phyloP scores from a whole-genome alignment of 441 rosid genomes.

The Erodium moschatum region DNA sequence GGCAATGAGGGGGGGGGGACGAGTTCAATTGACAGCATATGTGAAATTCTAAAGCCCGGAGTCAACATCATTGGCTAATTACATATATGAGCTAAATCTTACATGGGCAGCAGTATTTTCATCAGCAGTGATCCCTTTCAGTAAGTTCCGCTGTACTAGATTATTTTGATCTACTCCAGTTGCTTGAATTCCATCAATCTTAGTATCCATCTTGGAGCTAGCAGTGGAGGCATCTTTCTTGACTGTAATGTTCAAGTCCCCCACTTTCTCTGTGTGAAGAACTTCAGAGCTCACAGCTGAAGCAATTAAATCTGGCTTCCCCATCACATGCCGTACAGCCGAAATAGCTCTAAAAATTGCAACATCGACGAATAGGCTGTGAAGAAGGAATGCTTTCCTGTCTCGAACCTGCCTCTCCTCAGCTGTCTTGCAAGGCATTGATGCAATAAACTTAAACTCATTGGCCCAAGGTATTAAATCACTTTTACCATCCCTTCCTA shows the following conservation, averaged over 20 bases:
- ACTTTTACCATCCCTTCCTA: slow-evolving; percentile 46
- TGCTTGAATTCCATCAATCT: slow-evolving; percentile 56
- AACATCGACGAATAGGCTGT: slow-evolving; percentile 60
- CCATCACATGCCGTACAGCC: slow-evolving; percentile 38
- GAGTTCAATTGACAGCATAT: slow-evolving; percentile 7
- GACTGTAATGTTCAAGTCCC: slow-evolving; percentile 51
- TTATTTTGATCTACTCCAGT: slow-evolving; percentile 48
- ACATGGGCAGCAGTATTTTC: slow-evolving; percentile 78
- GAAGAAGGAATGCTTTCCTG: slow-evolving; percentile 64
- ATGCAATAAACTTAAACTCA: slow-evolving; percentile 64
- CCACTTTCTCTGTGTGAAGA: slow-evolving; percentile 42
- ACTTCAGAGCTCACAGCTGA: slow-evolving; percentile 28
- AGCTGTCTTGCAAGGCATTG: slow-evolving; percentile 68
- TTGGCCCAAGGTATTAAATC: slow-evolving; percentile 56
- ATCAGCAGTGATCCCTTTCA: slow-evolving; percentile 76
- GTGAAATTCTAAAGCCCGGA: slow-evolving; percentile 12
- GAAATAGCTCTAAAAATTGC: slow-evolving; percentile 58
- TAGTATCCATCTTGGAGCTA: slow-evolving; percentile 51
- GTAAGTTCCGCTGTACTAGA: slow-evolving; percentile 53
- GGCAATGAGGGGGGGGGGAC: slow-evolving; percentile 9
- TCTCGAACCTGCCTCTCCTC: slow-evolving; percentile 83
- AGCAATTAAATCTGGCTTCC: slow-evolving; percentile 27
- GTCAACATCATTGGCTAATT: slow-evolving; percentile 13
- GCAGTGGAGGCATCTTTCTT: slow-evolving; percentile 56
- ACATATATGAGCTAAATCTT: slow-evolving; percentile 22